Percentiles rank a stretch among this genome's conserved stretches.
These are phyloP conservation scores for Ilex aquifolium DNA, from an alignment of 257 asterid genomes.

Conservation along the genomic window DNA sequence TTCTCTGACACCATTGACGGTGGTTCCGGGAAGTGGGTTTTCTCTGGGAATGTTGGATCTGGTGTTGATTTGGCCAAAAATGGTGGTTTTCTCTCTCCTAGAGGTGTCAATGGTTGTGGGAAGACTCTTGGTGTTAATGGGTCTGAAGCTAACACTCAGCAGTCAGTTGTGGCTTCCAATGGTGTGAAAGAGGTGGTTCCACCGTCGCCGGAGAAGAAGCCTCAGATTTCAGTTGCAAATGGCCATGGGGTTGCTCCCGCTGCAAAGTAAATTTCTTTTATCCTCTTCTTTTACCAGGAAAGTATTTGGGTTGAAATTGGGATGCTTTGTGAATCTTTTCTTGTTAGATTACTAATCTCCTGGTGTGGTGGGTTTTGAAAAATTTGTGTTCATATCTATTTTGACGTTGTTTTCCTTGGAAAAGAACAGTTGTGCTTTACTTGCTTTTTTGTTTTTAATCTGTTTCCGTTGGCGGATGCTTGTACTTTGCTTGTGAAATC, in stretches of 20 bases:
- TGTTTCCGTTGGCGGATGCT: too few relatives aligned
- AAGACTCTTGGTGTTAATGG: constrained; percentile 17
- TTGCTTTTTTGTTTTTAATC: too few relatives aligned
- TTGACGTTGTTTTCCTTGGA: too few relatives aligned
- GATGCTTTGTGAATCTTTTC: too few relatives aligned
- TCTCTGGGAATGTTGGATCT: constrained; percentile 31
- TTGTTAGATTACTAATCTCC: too few relatives aligned
- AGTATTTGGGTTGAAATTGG: background rate
- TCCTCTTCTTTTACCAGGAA: background rate
- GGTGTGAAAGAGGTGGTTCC: constrained; percentile 27
- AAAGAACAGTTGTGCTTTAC: too few relatives aligned
- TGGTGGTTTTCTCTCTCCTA: constrained; percentile 32
- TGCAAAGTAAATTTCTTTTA: constrained; percentile 23
- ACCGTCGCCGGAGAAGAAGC: constrained; percentile 28
- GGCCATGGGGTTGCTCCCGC: constrained; percentile 30
- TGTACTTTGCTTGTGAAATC: too few relatives aligned
- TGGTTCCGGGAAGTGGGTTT: constrained; percentile 36
- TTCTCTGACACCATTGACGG: constrained; percentile 32
- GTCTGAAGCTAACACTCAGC: constrained; percentile 13
- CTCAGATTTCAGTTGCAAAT: constrained; percentile 17
- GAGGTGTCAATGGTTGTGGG: constrained; percentile 25
- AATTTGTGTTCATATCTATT: too few relatives aligned
- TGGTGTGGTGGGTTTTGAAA: too few relatives aligned
- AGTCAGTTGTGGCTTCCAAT: constrained; percentile 12
- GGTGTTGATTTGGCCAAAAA: constrained; percentile 24